Base-by-base conservation (phyloP, 2,329 filamentous ascomycete species). In the Ceratocystis colombiana region DNA sequence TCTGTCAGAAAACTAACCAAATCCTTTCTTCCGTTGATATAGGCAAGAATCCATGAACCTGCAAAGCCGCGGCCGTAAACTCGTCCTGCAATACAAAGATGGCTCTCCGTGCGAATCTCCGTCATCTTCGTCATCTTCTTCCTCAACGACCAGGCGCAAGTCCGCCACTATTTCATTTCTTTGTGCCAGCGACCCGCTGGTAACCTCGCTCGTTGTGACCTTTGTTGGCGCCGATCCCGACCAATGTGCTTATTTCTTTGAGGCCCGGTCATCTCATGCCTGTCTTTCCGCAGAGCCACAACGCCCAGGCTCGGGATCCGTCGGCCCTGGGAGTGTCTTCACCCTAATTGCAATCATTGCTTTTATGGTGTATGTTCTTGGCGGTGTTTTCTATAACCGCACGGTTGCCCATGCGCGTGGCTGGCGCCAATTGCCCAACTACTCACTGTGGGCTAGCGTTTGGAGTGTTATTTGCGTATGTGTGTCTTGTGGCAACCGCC, bases 341-440 rank as follows among this genome's bases (percentile, higher is more conserved):
- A 88, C 89, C 68, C 88, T 97, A 70, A 97, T 99, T 74, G 83
- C 84, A 70, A 79, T 81, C 68, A 82, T 85, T 68, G 89, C 92
- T 8, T 81, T 96, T 46, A 77, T 93, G 8, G 94, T 94, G 25
- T 99, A 99, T 76, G 79, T 96, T 66, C 82, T 95, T 46, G 94
- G 94, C 71, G 94, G 94, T 72, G 88, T 96, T 71, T 91, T 96
- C 69, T 99, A 97, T 79, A 93, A 96, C 76, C 85, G 94, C 68
- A 95, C 90, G 41, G 92, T 99, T 67, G 88, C 92, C 76, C 90
- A 99, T 74, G 91, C 96, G 71, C 83, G 94, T 69, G 94, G 94
- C 61, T 97, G 93, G 94, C 85, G 89, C 71, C 94, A 99, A 75
- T 79, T 96, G 71, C 94, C 94, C 64, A 97, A 99, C 77, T 96